Base-by-base conservation (phyloP, 495 filamentous ascomycete species). In the Massariosphaeria phaeospora region DNA sequence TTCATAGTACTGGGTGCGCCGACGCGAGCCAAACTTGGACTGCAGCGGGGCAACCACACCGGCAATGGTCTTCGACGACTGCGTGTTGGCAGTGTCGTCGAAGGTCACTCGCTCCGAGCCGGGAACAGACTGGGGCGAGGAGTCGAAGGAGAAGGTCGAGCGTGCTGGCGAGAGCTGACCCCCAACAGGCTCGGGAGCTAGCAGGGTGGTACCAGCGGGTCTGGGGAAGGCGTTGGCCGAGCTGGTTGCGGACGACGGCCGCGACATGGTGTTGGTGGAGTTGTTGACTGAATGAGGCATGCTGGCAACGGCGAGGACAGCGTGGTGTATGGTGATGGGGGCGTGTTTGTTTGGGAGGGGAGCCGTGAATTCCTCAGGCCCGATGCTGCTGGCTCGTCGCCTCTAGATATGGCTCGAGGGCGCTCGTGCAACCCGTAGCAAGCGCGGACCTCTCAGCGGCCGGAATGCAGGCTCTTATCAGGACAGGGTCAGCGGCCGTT, bases 1-100 rank as follows among this genome's bases (percentile, higher is more conserved):
- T 23, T 76, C 78, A 57, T 81, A 86, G 62, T 79, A 84, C 55
- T 78, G 74, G 15, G 54, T 52, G n/a, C 60, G 54, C 25, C 40
- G 34, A 20, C 60, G 54, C 52, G 47, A 55, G 31, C 36, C 31
- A 44, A 17, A 34, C 21, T 47, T 55, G 57, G n/a, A 2, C 30
- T 15, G 3, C n/a, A n/a, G n/a, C n/a, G n/a, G n/a, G n/a, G n/a
- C n/a, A n/a, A n/a, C n/a, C n/a, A n/a, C n/a, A n/a, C n/a, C n/a
- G n/a, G n/a, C n/a, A n/a, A n/a, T n/a, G n/a, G n/a, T n/a, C n/a
- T n/a, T n/a, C n/a, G n/a, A n/a, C n/a, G n/a, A n/a, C n/a, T n/a
- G 53, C 18, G 41, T 35, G 10, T 2, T 52, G 26, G 43, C 17
- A 11, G 18, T 26, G 24, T 56, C 44, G 21, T 62, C 58, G 26